Conservation (phyloP, 1,284 basidiomycete genomes). For the Phellopilus nigrolimitatus region DNA sequence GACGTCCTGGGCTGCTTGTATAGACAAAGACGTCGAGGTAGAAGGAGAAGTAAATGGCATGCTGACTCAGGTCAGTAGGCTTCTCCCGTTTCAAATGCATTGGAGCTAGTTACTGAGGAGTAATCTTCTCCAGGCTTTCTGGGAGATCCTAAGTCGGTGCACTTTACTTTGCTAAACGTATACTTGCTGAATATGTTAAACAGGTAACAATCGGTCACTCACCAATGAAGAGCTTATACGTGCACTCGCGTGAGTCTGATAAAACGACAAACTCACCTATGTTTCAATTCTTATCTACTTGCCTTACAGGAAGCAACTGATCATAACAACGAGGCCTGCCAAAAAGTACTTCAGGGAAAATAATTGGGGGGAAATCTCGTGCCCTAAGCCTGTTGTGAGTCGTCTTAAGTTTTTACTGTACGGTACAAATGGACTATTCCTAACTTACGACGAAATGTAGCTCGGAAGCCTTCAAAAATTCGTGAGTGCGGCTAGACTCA, state of each 20-base stretch:
- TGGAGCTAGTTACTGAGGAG: background rate
- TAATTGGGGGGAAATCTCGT: background rate
- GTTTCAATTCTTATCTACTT: background rate
- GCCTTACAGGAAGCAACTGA: conserved; percentile 7
- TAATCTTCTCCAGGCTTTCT: conserved; percentile 13
- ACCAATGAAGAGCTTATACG: conserved; percentile 12
- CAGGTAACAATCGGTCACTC: conserved; percentile 2
- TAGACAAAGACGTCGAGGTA: conserved; percentile 8
- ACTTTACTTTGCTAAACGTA: background rate
- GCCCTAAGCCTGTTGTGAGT: conserved; percentile 19
- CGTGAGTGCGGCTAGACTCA: conserved; percentile 11
- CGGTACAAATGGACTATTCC: background rate
- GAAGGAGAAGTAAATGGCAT: conserved; percentile 11
- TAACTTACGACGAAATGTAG: background rate
- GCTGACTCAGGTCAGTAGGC: conserved; percentile 12
- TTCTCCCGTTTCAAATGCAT: background rate
- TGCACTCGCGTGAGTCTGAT: conserved; percentile 6
- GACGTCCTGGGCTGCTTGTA: conserved; percentile 19
- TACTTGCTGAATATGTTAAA: background rate
- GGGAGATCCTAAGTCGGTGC: conserved; percentile 10
- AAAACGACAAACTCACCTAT: background rate
- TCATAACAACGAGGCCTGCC: background rate
- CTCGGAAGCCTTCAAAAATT: conserved; percentile 10
- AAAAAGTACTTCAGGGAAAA: conserved; percentile 11
- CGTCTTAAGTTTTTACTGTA: background rate